These are phyloP conservation scores for Cardiospermum halicacabum DNA, from an alignment of 345 rosid genomes.

Conservation along the genomic window DNA sequence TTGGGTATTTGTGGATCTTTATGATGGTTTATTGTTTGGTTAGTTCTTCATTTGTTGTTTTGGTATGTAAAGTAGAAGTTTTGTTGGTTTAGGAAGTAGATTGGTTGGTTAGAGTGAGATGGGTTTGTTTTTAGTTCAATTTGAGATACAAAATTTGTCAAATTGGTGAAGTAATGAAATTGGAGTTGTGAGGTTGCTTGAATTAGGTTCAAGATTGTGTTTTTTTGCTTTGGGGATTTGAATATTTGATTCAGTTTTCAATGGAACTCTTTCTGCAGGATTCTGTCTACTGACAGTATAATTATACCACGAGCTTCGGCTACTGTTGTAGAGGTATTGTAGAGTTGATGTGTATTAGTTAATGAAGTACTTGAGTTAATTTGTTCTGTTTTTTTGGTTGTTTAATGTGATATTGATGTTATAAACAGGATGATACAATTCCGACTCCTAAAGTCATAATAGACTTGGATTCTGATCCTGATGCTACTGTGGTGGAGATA, in stretches of 20 bases:
- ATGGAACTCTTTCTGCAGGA: slow-evolving; percentile 36
- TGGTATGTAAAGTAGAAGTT: too few species aligned
- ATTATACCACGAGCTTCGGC: slow-evolving; percentile 51
- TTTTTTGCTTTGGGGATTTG: neutral
- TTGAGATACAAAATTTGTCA: too few species aligned
- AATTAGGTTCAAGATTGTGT: too few species aligned
- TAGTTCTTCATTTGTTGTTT: too few species aligned
- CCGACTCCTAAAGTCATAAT: slow-evolving; percentile 94
- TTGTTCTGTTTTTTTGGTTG: slow-evolving; percentile 7
- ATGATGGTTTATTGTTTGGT: neutral
- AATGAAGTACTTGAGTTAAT: too few species aligned
- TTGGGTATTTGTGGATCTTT: neutral
- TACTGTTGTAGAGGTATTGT: slow-evolving; percentile 68
- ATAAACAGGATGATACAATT: slow-evolving; percentile 54
- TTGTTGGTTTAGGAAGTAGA: too few species aligned
- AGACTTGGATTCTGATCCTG: slow-evolving; percentile 88
- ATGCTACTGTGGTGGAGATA: slow-evolving; percentile 80
- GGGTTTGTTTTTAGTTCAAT: too few species aligned
- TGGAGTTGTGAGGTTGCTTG: too few species aligned
- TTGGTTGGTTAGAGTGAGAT: too few species aligned
- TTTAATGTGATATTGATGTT: slow-evolving; percentile 19
- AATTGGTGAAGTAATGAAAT: too few species aligned
- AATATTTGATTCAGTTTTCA: slow-evolving; percentile 3
- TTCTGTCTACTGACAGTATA: slow-evolving; percentile 32
- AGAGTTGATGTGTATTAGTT: neutral